Evolutionary conservation across 257 asterid genomes (phyloP).

Genomic region (Ilex asprella): DNA sequence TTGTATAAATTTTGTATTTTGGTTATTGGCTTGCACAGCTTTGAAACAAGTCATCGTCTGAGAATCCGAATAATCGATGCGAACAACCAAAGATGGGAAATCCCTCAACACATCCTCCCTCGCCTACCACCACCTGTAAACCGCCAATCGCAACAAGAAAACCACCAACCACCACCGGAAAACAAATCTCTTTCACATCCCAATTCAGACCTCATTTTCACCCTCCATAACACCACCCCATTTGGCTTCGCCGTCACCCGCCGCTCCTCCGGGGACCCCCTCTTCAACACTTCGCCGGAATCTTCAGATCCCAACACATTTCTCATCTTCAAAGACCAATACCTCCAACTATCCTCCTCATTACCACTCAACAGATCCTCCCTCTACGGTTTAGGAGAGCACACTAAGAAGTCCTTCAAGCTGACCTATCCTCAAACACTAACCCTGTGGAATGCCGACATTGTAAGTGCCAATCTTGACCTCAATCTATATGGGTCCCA

Average conservation of each 20-base stretch:
- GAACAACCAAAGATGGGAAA: constrained; percentile 34
- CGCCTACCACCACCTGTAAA: constrained; percentile 13
- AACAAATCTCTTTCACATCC: constrained; percentile 8
- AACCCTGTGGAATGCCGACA: not conserved
- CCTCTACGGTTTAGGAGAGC: not conserved
- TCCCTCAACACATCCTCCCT: constrained; percentile 27
- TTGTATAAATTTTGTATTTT: not conserved
- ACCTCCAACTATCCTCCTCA: not conserved
- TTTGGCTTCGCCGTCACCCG: constrained; percentile 33
- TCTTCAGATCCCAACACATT: constrained; percentile 14
- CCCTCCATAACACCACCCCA: constrained; percentile 31
- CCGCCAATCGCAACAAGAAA: not conserved
- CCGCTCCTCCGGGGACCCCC: constrained; percentile 29
- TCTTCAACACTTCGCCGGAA: constrained; percentile 28
- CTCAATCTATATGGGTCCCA: not conserved
- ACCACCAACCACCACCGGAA: not conserved
- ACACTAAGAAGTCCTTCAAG: not conserved
- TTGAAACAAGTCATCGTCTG: constrained; percentile 24
- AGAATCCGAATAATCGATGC: constrained; percentile 35
- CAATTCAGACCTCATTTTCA: constrained; percentile 27
- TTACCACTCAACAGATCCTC: not conserved
- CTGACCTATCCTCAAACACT: not conserved
- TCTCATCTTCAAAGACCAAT: constrained; percentile 17
- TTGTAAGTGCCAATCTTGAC: not conserved
- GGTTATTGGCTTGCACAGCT: constrained; percentile 8